Evolutionary conservation across 805 yeast genomes (phyloP).

Genomic region (Wickerhamiella kazuoi): DNA sequence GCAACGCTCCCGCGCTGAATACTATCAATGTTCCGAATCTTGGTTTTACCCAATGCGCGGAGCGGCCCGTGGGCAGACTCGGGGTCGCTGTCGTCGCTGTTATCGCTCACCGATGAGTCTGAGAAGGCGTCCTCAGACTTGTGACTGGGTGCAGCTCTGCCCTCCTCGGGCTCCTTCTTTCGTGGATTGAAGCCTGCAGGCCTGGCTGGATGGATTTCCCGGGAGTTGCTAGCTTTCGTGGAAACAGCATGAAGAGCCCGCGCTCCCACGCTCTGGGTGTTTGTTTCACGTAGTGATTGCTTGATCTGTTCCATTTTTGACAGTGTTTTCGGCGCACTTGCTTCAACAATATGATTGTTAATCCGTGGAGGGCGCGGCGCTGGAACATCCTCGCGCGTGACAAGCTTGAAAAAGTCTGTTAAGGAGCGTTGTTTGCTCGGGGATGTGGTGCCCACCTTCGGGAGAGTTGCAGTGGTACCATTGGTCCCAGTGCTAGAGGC

Average conservation of each 20-base stretch:
- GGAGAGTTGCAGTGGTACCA: too few species aligned
- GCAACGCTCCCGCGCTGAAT: conserved; percentile 1
- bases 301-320: neutral
- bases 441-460: too few species aligned
- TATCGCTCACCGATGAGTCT: conserved; percentile 4
- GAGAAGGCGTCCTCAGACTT: neutral
- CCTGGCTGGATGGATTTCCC: conserved; percentile 29
- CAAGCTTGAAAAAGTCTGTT: neutral
- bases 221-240: too few species aligned
- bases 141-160: too few species aligned
- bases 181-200: conserved; percentile 32
- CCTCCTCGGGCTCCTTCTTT: conserved; percentile 14
- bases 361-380: neutral
- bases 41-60: conserved; percentile 9
- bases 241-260: too few species aligned
- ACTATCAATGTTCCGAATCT: conserved; percentile 9
- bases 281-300: neutral
- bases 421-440: neutral
- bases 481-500: too few species aligned
- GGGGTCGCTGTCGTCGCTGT: conserved; percentile 26
- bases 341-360: neutral
- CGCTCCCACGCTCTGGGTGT: too few species aligned
- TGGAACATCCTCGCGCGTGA: neutral
- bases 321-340: neutral
- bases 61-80: conserved; percentile 23